Conservation (phyloP, 495 filamentous ascomycete genomes). For the Penicillium antarcticum region DNA sequence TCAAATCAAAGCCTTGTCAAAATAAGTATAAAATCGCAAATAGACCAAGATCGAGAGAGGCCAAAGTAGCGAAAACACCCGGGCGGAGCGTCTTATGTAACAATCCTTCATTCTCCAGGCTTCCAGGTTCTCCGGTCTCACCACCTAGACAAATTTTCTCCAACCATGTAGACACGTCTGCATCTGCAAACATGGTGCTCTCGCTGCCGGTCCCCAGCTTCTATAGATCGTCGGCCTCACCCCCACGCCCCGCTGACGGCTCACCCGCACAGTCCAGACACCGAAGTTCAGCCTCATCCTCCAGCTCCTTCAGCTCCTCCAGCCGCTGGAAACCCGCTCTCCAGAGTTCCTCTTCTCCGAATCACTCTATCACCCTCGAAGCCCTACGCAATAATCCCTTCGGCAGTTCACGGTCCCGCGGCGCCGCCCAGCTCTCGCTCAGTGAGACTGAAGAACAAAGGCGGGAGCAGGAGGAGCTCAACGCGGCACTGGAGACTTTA, state of each 20-base stretch:
- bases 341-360: conserved; percentile 8
- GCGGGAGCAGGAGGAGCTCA: conserved; percentile 62
- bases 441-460: conserved; percentile 27
- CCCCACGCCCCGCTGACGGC: conserved; percentile 27
- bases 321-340: conserved; percentile 15
- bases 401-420: conserved; percentile 33
- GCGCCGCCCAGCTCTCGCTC: conserved; percentile 13
- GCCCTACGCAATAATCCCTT: conserved; percentile 46
- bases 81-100: too few relatives aligned
- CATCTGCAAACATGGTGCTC: conserved; percentile 36
- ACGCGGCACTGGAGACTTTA: conserved; percentile 67
- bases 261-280: conserved; percentile 13
- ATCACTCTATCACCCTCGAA: conserved; percentile 37
- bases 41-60: too few relatives aligned
- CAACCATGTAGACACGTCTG: conserved; percentile 33
- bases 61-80: too few relatives aligned
- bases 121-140: too few relatives aligned
- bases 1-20: too few relatives aligned
- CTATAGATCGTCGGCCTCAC: conserved; percentile 31
- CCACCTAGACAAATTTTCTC: not conserved
- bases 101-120: too few relatives aligned
- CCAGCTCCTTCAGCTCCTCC: conserved; percentile 21
- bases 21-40: too few relatives aligned
- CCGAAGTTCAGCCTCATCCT: conserved; percentile 16
- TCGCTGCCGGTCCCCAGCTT: conserved; percentile 41